Conservation (phyloP, 2,329 filamentous ascomycete genomes). For the Talaromyces amestolkiae region DNA sequence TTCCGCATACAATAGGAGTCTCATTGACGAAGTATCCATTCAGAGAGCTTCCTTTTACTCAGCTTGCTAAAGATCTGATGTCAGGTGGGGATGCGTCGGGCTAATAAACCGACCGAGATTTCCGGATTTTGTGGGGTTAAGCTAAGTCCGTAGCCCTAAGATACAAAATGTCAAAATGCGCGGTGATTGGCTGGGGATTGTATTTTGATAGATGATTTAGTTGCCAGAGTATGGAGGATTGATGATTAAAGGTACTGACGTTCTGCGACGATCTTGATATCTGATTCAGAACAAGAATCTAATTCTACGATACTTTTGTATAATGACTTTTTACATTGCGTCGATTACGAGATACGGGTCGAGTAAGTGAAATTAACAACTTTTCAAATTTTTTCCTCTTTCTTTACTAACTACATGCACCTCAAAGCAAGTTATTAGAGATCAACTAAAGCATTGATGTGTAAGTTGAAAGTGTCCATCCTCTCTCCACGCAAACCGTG, state of each 20-base stretch:
- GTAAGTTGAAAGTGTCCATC: background rate
- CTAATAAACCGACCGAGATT: slow-evolving; percentile 2
- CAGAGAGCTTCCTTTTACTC: background rate
- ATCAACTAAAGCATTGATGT: background rate
- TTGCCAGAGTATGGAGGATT: background rate
- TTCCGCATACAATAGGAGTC: background rate
- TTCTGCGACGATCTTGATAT: background rate
- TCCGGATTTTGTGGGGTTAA: slow-evolving; percentile 15
- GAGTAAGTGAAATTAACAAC: background rate
- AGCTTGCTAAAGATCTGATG: slow-evolving; percentile 5
- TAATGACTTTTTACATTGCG: background rate
- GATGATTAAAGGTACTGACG: background rate
- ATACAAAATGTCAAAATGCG: background rate
- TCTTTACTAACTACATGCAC: background rate
- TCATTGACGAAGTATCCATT: background rate
- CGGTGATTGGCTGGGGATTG: background rate
- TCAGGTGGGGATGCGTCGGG: background rate
- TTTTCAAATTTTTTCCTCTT: background rate
- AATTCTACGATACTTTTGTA: background rate
- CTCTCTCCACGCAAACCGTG: background rate
- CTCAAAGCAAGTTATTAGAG: background rate
- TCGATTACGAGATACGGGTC: background rate
- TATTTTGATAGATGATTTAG: background rate
- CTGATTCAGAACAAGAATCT: background rate
- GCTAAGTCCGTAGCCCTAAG: slow-evolving; percentile 12